Evolutionary conservation across 2,329 filamentous ascomycete genomes (phyloP), one percentile per base, ranked within the genome.

Genomic region (Exophiala phaeomuriformis): DNA sequence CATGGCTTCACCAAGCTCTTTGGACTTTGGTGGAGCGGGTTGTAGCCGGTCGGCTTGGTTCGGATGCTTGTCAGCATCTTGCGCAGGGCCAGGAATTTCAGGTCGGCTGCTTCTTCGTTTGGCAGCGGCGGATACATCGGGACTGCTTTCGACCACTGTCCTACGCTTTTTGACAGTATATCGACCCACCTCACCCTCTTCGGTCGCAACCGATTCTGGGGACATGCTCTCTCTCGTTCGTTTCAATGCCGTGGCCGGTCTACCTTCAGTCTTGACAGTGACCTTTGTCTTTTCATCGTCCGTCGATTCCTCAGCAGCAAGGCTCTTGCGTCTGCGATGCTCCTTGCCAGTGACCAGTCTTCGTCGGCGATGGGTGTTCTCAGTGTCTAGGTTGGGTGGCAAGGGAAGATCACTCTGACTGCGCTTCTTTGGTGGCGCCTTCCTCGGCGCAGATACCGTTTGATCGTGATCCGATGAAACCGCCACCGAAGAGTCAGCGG

Each of bases 111-210:
- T 43, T 12, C 37, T 58, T 52, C 35, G 63, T 59, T 39, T 53
- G 7, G 46, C 51, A 45, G 59, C 54, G 45, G 60, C 44, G 60
- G 53, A 42, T n/a, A 56, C 59, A 65, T 66, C 64, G 65, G 67
- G 58, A 60, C 47, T 70, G 42, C 71, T 72, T 40, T 74, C 72
- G 2, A 68, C 64, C 36, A 74, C 65, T 5, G 70, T 71, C 47
- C 71, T 64, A 54, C 71, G 71, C 63, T 75, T 75, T 61, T 71
- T 72, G 9, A 69, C 67, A n/a, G 61, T 47, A 12, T 69, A 68
- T 9, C 52, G 51, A 39, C 50, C 52, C n/a, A 42, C 52, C 10
- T 51, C 52, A 30, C 40, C 51, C 32, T 56, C 56, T 8, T 46
- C 47, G 4, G 48, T 36, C 2, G 44, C 45, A 7, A 46, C 50